phyloP scores from a whole-genome alignment of 805 yeast genomes.

The Suhomyces canberraensis region DNA sequence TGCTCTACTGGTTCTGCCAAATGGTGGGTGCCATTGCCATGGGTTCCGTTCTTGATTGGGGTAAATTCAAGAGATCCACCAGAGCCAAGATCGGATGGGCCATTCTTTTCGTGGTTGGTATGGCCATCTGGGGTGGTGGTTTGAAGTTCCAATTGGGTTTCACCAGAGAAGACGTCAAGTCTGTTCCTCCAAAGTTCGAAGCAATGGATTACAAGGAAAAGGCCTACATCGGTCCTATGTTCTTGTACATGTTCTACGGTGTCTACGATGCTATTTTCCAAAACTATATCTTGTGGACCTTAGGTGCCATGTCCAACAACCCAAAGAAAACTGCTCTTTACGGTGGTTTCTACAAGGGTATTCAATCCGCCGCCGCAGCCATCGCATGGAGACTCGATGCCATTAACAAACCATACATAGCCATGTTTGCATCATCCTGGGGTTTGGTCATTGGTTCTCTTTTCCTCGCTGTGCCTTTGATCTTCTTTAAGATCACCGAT shows the following conservation, averaged over 20 bases:
- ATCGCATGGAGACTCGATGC: constrained; percentile 59
- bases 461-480: constrained; percentile 46
- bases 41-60: constrained; percentile 48
- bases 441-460: constrained; percentile 48
- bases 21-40: constrained; percentile 53
- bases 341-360: constrained; percentile 61
- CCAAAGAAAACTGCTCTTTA: constrained; percentile 53
- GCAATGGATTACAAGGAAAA: constrained; percentile 47
- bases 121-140: constrained; percentile 62
- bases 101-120: constrained; percentile 35
- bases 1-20: constrained; percentile 59
- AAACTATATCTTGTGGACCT: constrained; percentile 53
- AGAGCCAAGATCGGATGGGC: constrained; percentile 48
- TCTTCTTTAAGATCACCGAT: constrained; percentile 43
- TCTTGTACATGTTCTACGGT: constrained; percentile 62
- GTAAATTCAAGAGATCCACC: constrained; percentile 36
- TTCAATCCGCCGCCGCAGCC: constrained; percentile 64
- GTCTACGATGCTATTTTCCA: constrained; percentile 59
- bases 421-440: constrained; percentile 46
- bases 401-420: constrained; percentile 31
- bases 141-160: constrained; percentile 42
- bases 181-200: constrained; percentile 11
- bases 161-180: constrained; percentile 35
- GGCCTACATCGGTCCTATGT: constrained; percentile 55
- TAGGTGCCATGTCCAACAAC: constrained; percentile 58